Evolutionary conservation across 192 early-diverging fungal genomes (phyloP), one percentile per base, ranked within the genome.

Genomic region (Umbelopsis isabellina): DNA sequence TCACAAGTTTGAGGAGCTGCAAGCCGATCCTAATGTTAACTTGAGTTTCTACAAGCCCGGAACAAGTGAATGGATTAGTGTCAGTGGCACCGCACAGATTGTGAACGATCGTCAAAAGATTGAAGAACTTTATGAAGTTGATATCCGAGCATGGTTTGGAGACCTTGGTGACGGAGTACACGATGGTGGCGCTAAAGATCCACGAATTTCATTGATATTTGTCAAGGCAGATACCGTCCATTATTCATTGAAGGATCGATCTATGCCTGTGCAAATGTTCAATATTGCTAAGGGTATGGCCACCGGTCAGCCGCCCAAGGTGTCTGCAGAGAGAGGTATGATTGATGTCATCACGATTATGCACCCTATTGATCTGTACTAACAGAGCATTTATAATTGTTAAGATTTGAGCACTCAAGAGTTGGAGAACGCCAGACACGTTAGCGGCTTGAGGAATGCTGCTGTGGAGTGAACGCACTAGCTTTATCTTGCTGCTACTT

Each of bases 1-100:
- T 13, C 78, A 85, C 73, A 85, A 85, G 49, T 51, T 81, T 25
- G 83, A 85, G 5, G 83, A 85, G 15, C 65, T 85, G 7, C 8
- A 52, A 11, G 55, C 64, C 49, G 83, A 85, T 71, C 65, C 72
- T 12, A 69, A 85, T 35, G 82, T 85, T 21, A 85, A 85, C 45
- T 44, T 84, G 10, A 72, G 76, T 12, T 84, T 71, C 61, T 75
- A 68, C 65, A 74, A 73, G 35, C 50, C 35, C 51, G 25, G 22
- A 41, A 85, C 79, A 20, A 7, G 23, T 25, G 78, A 85, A 64
- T 85, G 83, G 83, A 73, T 81, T 9, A 79, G 76, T 46, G 76
- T 84, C 46, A 71, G 80, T 25, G 83, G 83, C 16, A 72, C 64
- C 1, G 83, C 83, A 2, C 22, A 46, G 9, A 51, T 81, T 16